phyloP scores from a whole-genome alignment of 441 rosid genomes.

The Bruguiera hainesii region DNA sequence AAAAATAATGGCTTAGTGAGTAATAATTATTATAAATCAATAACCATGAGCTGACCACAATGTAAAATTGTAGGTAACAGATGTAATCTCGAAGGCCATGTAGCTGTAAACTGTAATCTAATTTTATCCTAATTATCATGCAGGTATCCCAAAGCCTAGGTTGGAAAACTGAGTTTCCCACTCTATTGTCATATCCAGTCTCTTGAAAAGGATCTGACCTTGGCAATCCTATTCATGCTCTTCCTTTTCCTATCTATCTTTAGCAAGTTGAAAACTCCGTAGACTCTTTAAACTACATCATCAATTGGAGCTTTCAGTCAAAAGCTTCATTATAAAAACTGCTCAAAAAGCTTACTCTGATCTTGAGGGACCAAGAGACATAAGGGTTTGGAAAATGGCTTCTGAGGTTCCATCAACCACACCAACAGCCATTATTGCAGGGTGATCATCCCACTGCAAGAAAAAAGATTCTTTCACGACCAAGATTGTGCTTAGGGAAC shows the following conservation, averaged over 20 bases:
- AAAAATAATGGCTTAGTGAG: neutral
- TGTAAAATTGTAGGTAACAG: neutral
- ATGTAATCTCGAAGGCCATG: neutral
- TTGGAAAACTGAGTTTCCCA: neutral
- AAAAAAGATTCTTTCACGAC: slow-evolving; percentile 13
- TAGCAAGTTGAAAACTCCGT: neutral
- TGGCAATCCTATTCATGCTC: neutral
- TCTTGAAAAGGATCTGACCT: too few relatives aligned
- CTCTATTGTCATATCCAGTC: too few relatives aligned
- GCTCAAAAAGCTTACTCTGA: slow-evolving; percentile 60
- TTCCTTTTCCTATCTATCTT: neutral
- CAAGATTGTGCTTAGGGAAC: slow-evolving; percentile 11
- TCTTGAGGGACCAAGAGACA: slow-evolving; percentile 98
- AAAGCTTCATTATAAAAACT: neutral
- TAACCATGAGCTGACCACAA: neutral
- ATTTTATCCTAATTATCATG: neutral
- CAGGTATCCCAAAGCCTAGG: neutral
- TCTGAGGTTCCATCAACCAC: slow-evolving; percentile 95
- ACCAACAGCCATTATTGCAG: slow-evolving; percentile 99
- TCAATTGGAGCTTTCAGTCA: neutral
- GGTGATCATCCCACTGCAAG: slow-evolving; percentile 90
- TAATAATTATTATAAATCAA: neutral
- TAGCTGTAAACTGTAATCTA: neutral
- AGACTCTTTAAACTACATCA: neutral
- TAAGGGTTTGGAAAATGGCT: slow-evolving; percentile 86